Evolutionary conservation across 2,329 filamentous ascomycete species (phyloP), one percentile per base, ranked within the genome.

Genomic region (Xylaria polymorpha): DNA sequence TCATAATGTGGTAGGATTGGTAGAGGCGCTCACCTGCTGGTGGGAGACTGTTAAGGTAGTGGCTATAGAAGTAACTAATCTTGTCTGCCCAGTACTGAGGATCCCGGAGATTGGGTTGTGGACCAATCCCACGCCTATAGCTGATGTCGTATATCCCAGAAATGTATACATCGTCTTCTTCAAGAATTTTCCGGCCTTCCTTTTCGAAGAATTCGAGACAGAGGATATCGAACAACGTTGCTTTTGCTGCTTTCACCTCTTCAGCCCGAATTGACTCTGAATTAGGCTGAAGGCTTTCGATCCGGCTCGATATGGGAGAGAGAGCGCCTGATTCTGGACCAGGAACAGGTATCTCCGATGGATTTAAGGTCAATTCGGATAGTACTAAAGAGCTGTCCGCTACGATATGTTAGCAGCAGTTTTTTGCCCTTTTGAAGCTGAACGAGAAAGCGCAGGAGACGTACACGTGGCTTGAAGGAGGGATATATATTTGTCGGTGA

Each of bases 131-230:
- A 15, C 37, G 32, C 43, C n/a, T 46, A 37, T 58, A 64, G 10
- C 55, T 53, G 18, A 64, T 18, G 12, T 59, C 53, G 8, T 51
- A 6, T 20, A 1, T 3, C 1, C 62, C 53, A 10, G 62, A 43
- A 35, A 64, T 20, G 3, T 64, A 64, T 12, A 64, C 6, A 22
- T 58, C 62, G 35, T 64, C 62, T 22, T 50, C 39, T 58, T 64
- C 62, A 8, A 64, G 3, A 59, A 64, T 35, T 15, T 51, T 22
- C 20, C 35, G 53, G 9, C 62, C 62, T 58, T 64, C 62, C 1
- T 58, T 32, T 43, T 41, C n/a, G 43, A 32, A 64, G 53, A 51
- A 64, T 6, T 51, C 18, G 1, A 4, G 3, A 9, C 9, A 32
- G 7, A 64, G 15, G 15, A 41, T 6, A n/a, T 43, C 9, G 3